Base-by-base conservation (phyloP, 148 eudicot species). In the Vaccinium macrocarpon region DNA sequence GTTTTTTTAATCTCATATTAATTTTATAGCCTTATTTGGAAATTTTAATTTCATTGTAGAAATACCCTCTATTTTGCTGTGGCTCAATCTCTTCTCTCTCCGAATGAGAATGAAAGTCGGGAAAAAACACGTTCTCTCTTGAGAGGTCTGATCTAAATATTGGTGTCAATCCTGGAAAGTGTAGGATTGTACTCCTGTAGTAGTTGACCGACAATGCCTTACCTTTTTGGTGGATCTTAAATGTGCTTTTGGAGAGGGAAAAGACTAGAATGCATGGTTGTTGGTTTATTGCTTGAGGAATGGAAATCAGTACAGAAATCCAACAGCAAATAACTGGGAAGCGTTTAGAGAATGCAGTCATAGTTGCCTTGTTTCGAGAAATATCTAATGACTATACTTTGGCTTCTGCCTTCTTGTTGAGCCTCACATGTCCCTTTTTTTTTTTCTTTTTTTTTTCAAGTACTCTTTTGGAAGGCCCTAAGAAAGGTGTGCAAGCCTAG, bases 321-420 rank as follows among this genome's bases (percentile, higher is more conserved):
- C 35, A 23, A 42, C 55, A 70, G 19, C 35, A 81, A 81, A 62
- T 61, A 12, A n/a, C 35, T 78, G 74, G 9, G 55, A 42, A 52
- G 21, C 25, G 16, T 23, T 68, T 66, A 1, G 48, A 18, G 38
- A 81, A 57, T 5, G 57, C 42, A 10, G 16, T 64, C 55, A 64
- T 23, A 62, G 12, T 62, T 38, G 50, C 6, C 38, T 48, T 81
- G 21, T 46, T 11, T 64, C 12, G 15, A 27, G 68, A 32, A 49
- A 66, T n/a, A 6, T 50, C 0, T 32, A 55, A 68, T 68, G 49
- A 82, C 52, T 11, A 12, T 51, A 29, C 18, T 86, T 23, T 55
- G 59, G 52, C 74, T 66, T 42, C 42, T 84, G 59, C 42, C 74
- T 66, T 42, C 42, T 84, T 87, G 59, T 82, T 83, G 82, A 66